Evolutionary conservation across 2,329 filamentous ascomycete genomes (phyloP).

Genomic region (Incumbomyces lentus): DNA sequence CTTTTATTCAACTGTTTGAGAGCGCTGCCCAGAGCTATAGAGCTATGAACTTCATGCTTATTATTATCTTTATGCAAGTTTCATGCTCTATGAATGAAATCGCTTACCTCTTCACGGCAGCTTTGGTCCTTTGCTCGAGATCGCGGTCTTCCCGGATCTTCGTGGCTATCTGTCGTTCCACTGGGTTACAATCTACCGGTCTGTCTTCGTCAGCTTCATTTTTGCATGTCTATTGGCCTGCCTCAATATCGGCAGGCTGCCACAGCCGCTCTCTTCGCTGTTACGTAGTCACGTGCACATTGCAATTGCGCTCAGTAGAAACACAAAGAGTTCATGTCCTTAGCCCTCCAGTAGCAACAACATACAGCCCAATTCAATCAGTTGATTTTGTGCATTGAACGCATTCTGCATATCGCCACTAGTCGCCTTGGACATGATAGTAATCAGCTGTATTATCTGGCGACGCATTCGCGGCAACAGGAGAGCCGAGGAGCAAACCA

Average conservation of each 20-base stretch:
- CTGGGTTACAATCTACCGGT: constrained; percentile 17
- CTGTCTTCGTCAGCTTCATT: constrained; percentile 34
- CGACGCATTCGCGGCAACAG: too few relatives aligned
- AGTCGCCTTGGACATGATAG: too few relatives aligned
- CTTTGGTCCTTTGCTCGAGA: constrained; percentile 31
- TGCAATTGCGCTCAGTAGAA: too few relatives aligned
- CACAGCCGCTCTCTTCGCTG: constrained; percentile 34
- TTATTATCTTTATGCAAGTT: constrained; percentile 25
- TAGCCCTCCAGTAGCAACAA: too few relatives aligned
- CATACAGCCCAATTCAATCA: too few relatives aligned
- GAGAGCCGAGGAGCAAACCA: too few relatives aligned
- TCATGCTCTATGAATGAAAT: constrained; percentile 25
- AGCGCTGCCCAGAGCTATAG: constrained; percentile 19
- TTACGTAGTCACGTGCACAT: too few relatives aligned
- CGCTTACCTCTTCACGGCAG: constrained; percentile 25
- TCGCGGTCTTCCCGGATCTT: constrained; percentile 26
- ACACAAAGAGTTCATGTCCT: too few relatives aligned
- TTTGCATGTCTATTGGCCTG: constrained; percentile 35
- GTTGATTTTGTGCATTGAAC: too few relatives aligned
- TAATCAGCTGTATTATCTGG: too few relatives aligned
- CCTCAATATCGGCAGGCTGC: constrained; percentile 23
- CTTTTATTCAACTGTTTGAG: constrained; percentile 27
- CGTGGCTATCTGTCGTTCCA: constrained; percentile 10
- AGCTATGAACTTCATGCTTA: constrained; percentile 24
- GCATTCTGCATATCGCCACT: too few relatives aligned